Conservation (phyloP, 805 yeast genomes). For the Monosporozyma solicola region DNA sequence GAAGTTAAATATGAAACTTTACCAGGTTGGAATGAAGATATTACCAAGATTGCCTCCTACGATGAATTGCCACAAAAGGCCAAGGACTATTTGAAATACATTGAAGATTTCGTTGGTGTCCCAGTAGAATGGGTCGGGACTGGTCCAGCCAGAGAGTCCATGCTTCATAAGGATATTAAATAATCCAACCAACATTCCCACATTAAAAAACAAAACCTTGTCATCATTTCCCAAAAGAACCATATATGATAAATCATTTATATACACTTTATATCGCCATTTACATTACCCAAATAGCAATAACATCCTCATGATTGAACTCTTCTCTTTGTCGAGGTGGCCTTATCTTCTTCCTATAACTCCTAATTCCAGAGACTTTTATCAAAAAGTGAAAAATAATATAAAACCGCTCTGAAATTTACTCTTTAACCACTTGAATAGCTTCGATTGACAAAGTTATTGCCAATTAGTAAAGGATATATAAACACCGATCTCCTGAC, state of each 20-base stretch:
- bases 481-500: not conserved
- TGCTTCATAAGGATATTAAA: slow-evolving; percentile 50
- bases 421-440: too few relatives aligned
- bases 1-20: slow-evolving; percentile 87
- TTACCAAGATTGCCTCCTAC: slow-evolving; percentile 58
- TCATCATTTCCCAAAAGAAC: not conserved
- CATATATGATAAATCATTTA: not conserved
- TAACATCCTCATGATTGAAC: too few relatives aligned
- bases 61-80: slow-evolving; percentile 85
- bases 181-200: not conserved
- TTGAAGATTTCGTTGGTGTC: slow-evolving; percentile 75
- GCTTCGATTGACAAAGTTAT: not conserved
- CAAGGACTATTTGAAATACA: slow-evolving; percentile 69
- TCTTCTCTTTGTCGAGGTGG: too few relatives aligned
- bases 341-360: not conserved
- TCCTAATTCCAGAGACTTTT: not conserved
- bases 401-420: not conserved
- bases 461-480: not conserved
- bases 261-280: not conserved
- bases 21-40: slow-evolving; percentile 91
- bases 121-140: slow-evolving; percentile 97
- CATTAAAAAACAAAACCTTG: not conserved
- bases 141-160: slow-evolving; percentile 93
- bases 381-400: not conserved
- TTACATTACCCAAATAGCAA: too few relatives aligned